Evolutionary conservation across 192 early-diverging fungal genomes (phyloP).

Genomic region (Rhizophagus clarus): DNA sequence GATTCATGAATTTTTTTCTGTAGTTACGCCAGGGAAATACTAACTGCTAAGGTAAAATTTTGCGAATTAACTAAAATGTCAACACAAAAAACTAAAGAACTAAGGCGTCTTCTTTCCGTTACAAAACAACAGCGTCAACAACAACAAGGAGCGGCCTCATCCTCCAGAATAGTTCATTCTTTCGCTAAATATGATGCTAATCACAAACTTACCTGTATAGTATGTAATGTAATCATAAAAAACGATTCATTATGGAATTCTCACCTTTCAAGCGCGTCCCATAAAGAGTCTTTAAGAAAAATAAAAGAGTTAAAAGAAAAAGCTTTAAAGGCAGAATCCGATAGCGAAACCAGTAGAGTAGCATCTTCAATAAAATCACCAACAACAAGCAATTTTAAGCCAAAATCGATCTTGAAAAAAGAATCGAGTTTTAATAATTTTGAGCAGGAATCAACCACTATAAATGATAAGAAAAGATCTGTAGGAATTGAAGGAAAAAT

Average conservation of each 20-base stretch:
- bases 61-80: neutral
- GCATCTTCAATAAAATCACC: too few species aligned
- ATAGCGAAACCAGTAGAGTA: too few species aligned
- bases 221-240: neutral
- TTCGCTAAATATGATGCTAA: slow-evolving; percentile 17
- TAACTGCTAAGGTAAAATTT: neutral
- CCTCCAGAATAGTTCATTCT: neutral
- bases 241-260: slow-evolving; percentile 10
- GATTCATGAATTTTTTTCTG: too few species aligned
- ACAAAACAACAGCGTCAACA: slow-evolving; percentile 12
- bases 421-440: too few species aligned
- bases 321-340: neutral
- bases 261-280: neutral
- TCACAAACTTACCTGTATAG: slow-evolving; percentile 13
- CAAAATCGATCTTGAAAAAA: too few species aligned
- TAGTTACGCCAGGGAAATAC: too few species aligned
- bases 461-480: too few species aligned
- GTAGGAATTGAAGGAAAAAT: too few species aligned
- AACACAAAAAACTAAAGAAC: slow-evolving; percentile 16
- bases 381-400: too few species aligned
- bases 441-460: too few species aligned
- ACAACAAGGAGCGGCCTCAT: neutral
- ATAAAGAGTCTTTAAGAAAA: slow-evolving; percentile 15
- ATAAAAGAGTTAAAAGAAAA: neutral
- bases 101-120: slow-evolving; percentile 5